Percentiles rank a stretch among this genome's conserved stretches.
Evolutionary conservation across 306 rosid species (phyloP).

Genomic region (Arachis stenosperma): DNA sequence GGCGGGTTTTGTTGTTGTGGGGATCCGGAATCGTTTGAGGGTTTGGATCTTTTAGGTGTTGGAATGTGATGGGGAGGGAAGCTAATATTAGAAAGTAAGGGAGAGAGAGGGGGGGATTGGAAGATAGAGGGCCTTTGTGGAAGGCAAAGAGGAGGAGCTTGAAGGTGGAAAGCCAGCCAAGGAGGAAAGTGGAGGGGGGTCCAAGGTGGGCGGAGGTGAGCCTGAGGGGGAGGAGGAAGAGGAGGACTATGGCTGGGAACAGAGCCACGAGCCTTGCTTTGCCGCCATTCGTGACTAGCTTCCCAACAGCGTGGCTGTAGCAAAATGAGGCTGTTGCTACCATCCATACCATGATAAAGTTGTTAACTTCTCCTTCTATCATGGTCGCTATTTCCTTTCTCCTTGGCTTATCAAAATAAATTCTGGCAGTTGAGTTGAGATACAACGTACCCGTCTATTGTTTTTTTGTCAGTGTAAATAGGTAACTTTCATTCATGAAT

Average conservation of each 20-base stretch:
- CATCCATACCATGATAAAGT: conserved; percentile 45
- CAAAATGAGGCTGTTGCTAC: conserved; percentile 36
- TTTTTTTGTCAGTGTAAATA: no score
- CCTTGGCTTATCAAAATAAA: no score
- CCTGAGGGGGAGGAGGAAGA: conserved; percentile 43
- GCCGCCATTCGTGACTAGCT: conserved; percentile 24
- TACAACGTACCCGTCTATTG: no score
- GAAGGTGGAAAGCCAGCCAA: conserved; percentile 50
- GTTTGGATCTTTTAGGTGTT: conserved; percentile 6
- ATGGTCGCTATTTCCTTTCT: conserved; percentile 4
- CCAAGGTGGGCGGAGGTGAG: conserved; percentile 41
- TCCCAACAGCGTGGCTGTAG: conserved; percentile 41
- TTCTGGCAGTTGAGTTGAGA: no score
- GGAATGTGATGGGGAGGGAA: conserved; percentile 42
- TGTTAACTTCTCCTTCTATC: conserved; percentile 45
- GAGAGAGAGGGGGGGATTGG: conserved; percentile 42
- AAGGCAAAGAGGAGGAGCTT: conserved; percentile 47
- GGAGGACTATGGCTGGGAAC: conserved; percentile 33
- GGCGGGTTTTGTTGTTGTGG: not conserved
- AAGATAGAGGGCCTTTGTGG: conserved; percentile 40
- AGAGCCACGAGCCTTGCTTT: conserved; percentile 29
- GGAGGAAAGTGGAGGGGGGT: conserved; percentile 44
- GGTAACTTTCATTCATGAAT: no score
- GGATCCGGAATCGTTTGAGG: not conserved
- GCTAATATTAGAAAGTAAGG: conserved; percentile 38